Conservation (phyloP, 1,284 basidiomycete genomes). For the Puccinia coronata region DNA sequence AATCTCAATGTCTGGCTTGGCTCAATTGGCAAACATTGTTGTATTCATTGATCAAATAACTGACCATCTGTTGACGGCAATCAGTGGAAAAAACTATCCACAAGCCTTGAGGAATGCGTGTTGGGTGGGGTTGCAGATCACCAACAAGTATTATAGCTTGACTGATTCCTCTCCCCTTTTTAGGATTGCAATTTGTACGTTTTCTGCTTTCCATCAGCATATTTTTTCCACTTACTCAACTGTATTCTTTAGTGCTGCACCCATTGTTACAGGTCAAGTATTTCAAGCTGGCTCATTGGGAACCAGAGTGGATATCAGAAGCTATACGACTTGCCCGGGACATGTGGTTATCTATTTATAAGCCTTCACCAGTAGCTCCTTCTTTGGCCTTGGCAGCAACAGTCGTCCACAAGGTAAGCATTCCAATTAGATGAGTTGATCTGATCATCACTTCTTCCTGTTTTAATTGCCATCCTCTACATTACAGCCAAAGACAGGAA, state of each 20-base stretch:
- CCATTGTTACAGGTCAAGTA: constrained; percentile 1
- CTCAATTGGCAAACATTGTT: background rate
- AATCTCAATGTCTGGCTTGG: background rate
- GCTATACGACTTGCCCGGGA: background rate
- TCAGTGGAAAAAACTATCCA: background rate
- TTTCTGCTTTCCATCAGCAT: background rate
- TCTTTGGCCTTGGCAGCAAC: background rate
- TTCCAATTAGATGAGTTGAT: no score
- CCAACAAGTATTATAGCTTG: constrained; percentile 17
- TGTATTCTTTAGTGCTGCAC: background rate
- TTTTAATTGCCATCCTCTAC: background rate
- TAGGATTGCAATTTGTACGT: background rate
- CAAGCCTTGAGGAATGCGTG: background rate
- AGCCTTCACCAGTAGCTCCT: background rate
- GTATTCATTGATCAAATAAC: constrained; percentile 10
- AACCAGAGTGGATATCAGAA: background rate
- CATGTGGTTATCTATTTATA: background rate
- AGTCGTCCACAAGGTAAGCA: no score
- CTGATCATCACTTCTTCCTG: background rate
- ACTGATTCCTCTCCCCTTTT: background rate
- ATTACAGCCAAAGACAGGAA: background rate
- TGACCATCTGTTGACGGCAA: background rate
- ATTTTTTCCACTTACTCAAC: background rate
- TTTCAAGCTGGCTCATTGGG: constrained; percentile 1
- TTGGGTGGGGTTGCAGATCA: background rate